phyloP scores from a whole-genome alignment of 169 alveolate genomes.

The Plasmodium yoelii region DNA sequence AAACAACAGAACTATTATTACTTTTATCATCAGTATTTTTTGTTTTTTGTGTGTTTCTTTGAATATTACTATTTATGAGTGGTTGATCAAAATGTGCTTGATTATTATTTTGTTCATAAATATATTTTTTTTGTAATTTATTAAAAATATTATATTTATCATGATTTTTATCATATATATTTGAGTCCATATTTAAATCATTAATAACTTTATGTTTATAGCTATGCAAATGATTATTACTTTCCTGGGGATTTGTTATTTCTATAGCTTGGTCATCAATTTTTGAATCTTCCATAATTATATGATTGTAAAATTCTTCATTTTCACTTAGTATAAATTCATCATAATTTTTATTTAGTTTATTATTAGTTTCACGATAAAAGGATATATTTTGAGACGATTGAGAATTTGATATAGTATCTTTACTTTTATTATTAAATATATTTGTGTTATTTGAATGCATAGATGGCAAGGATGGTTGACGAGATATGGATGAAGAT shows the following conservation, averaged over 20 bases:
- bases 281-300: slow-evolving; percentile 10
- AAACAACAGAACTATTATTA: not conserved
- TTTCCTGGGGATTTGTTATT: not conserved
- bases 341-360: slow-evolving; percentile 1
- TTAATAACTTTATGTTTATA: not conserved
- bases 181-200: too few species aligned
- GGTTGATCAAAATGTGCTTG: not conserved
- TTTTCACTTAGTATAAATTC: slow-evolving; percentile 56
- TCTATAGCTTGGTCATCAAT: slow-evolving; percentile 2
- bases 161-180: not conserved
- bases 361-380: not conserved
- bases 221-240: not conserved
- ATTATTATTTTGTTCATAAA: not conserved
- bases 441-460: too few species aligned
- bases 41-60: not conserved
- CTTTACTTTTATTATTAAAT: too few species aligned
- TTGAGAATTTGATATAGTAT: too few species aligned
- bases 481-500: too few species aligned
- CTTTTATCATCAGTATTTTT: slow-evolving; percentile 4
- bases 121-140: slow-evolving; percentile 6
- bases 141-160: not conserved
- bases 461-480: too few species aligned
- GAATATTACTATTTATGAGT: too few species aligned
- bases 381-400: too few species aligned
- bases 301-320: slow-evolving; percentile 53